These are phyloP conservation scores for Neonectria magnoliae DNA, from an alignment of 2,329 filamentous ascomycete species.

Conservation along the genomic window DNA sequence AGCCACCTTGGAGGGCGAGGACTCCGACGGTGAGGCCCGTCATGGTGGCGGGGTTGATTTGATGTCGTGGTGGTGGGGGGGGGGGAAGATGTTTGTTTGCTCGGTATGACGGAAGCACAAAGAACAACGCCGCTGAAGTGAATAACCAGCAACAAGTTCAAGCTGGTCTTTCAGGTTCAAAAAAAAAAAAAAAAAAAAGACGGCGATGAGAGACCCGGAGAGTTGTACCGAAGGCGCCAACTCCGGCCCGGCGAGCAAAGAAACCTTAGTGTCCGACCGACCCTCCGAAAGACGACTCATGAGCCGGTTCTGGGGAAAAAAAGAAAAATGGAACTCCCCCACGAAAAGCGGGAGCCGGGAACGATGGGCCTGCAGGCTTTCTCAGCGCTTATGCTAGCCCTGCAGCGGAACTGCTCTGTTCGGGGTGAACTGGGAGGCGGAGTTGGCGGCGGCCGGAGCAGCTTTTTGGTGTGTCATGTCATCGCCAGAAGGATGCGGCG, in stretches of 20 bases:
- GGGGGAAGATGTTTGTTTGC: background rate
- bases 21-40: conserved; percentile 65
- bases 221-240: background rate
- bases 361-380: conserved; percentile 18
- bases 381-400: conserved; percentile 18
- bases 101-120: no score
- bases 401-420: conserved; percentile 28
- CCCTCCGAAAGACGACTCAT: background rate
- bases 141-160: no score
- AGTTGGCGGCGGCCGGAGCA: background rate
- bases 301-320: background rate
- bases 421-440: background rate
- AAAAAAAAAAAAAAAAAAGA: no score
- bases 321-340: background rate
- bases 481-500: no score
- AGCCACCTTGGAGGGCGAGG: conserved; percentile 88
- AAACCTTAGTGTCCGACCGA: no score
- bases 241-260: background rate
- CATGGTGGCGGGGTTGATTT: conserved; percentile 32
- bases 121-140: background rate
- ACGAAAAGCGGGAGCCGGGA: conserved; percentile 26
- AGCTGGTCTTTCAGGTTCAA: no score
- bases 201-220: background rate
- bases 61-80: background rate
- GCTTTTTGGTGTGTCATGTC: no score